Percentiles rank a stretch among this genome's conserved stretches.
Conservation (phyloP, 176 grass and related monocot genomes). For the Oryza australiensis region DNA sequence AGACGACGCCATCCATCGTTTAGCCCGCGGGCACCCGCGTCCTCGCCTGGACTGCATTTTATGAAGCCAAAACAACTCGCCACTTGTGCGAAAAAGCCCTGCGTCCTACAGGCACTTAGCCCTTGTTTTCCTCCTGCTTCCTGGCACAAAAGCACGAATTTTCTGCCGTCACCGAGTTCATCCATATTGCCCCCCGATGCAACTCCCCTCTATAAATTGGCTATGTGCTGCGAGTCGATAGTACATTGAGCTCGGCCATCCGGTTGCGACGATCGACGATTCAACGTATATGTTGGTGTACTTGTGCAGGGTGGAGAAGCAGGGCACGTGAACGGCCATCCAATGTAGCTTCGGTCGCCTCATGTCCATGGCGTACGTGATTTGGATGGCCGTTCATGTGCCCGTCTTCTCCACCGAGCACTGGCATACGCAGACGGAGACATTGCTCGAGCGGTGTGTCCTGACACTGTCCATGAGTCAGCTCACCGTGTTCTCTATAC, state of each 20-base stretch:
- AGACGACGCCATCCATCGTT: not conserved
- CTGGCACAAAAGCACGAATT: not conserved
- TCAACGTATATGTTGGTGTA: not conserved
- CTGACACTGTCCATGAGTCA: too few species aligned
- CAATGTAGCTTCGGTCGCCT: not conserved
- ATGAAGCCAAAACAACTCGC: not conserved
- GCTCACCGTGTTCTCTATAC: too few species aligned
- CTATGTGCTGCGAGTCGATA: not conserved
- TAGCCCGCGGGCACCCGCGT: not conserved
- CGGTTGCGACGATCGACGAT: too few species aligned
- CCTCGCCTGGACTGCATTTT: not conserved
- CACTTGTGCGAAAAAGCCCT: not conserved
- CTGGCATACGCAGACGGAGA: too few species aligned
- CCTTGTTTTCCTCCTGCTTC: conserved; percentile 29
- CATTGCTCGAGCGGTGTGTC: too few species aligned
- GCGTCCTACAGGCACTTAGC: not conserved
- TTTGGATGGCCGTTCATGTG: conserved; percentile 30
- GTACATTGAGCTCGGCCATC: not conserved
- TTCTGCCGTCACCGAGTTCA: not conserved
- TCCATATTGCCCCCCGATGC: not conserved
- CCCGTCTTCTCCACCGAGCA: conserved; percentile 43
- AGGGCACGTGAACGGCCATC: conserved; percentile 42
- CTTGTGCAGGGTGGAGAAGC: conserved; percentile 53
- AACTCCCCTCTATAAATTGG: not conserved
- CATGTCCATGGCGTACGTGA: too few species aligned